phyloP scores from a whole-genome alignment of 2,329 filamentous ascomycete genomes.

The Cladosporium sp. region DNA sequence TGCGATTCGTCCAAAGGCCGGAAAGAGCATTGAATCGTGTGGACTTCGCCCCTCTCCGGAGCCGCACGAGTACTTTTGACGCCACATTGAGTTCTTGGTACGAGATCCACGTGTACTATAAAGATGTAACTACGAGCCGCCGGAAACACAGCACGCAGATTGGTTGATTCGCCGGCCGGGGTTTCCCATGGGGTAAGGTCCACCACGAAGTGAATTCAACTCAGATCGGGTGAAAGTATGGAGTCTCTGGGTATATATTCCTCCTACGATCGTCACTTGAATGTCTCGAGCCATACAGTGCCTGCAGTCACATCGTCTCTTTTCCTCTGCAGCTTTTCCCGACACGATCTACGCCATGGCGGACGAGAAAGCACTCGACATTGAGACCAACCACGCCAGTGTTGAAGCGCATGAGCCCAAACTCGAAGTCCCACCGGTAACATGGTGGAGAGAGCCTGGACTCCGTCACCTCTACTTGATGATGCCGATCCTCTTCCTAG shows the following conservation, averaged over 20 bases:
- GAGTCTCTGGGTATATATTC: not conserved
- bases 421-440: slow-evolving; percentile 5
- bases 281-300: not conserved
- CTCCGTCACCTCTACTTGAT: slow-evolving; percentile 16
- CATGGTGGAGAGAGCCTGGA: slow-evolving; percentile 18
- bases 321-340: not conserved
- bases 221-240: not conserved
- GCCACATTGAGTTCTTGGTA: not conserved
- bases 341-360: not conserved
- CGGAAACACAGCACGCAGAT: not conserved
- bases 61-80: not conserved
- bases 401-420: not conserved
- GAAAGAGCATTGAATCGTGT: not conserved
- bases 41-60: not conserved
- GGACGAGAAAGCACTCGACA: not conserved
- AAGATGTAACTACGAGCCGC: not conserved
- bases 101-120: not conserved
- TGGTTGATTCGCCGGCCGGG: not conserved
- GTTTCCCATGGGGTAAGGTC: not conserved
- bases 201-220: not conserved
- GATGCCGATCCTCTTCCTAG: slow-evolving; percentile 12
- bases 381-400: not conserved
- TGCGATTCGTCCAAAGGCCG: not conserved
- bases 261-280: not conserved
- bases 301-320: not conserved